Base-by-base conservation (phyloP, 2,329 filamentous ascomycete genomes). In the Neonectria coccinea region DNA sequence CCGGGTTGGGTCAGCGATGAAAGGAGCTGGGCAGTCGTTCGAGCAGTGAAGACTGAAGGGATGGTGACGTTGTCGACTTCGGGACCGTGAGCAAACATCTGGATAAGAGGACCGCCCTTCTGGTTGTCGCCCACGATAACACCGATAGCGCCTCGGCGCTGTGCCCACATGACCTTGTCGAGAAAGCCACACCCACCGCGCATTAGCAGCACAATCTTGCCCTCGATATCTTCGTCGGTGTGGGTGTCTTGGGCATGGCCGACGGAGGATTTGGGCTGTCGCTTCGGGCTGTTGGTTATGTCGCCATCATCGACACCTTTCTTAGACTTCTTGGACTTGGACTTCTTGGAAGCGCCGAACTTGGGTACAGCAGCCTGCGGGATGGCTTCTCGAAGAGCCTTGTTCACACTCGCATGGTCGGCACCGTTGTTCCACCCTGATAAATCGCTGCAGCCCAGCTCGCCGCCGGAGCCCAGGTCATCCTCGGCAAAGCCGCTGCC, bases 81-180 rank as follows among this genome's bases (percentile, higher is more conserved):
- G 76, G 98, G 94, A 41, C 95, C 96, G 74, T 92, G 89, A n/a
- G 96, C 96, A 78, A 97, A 98, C 96, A 99, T 99, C 72, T 97
- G 96, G 55, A 98, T 92, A 66, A 99, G 82, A 39, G 92, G 92
- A 4, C 94, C 94, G 48, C 95, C 95, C 66, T 92, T 92, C 62
- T 92, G 91, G 77, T 97, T 92, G 78, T 99, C 96, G 27, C 96
- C 96, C 3, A 99, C 94, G 69, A 99, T 97, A 65, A 99, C 84
- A 39, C 93, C 96, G 64, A 94, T 86, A 20, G 92, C 96, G 25
- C 96, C 96, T 74, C 96, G 88, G 66, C 94, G 88, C 78, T 99
- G 96, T 12, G 92, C 93, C 96, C 96, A 99, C 82, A 97, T 95
- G 68, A 96, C 93, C 80, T 99, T 99, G 76, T 98, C 95, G 65